phyloP scores from a whole-genome alignment of 495 filamentous ascomycete genomes.

The Cairneyella variabilis region DNA sequence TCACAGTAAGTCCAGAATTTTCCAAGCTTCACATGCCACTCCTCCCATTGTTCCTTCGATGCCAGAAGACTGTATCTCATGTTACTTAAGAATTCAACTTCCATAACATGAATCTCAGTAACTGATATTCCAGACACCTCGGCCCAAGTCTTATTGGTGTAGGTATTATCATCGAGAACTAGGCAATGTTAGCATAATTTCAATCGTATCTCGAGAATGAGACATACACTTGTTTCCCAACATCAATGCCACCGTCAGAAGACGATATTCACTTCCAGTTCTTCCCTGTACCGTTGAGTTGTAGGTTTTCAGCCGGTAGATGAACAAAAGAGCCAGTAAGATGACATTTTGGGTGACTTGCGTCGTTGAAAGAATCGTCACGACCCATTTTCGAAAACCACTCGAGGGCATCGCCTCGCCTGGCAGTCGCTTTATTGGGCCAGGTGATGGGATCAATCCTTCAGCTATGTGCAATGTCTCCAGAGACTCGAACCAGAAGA shows the following conservation, averaged over 20 bases:
- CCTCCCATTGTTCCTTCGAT: slow-evolving; percentile 76
- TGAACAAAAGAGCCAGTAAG: slow-evolving; percentile 83
- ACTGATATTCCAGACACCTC: slow-evolving; percentile 96
- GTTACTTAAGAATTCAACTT: slow-evolving; percentile 98
- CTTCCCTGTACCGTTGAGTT: slow-evolving; percentile 86
- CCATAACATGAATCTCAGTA: slow-evolving; percentile 97
- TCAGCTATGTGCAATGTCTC: slow-evolving; percentile 70
- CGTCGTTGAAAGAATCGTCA: slow-evolving; percentile 84
- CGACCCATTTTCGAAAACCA: slow-evolving; percentile 92
- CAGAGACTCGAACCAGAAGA: slow-evolving; percentile 98
- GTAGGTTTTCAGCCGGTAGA: slow-evolving; percentile 86
- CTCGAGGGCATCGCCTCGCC: slow-evolving; percentile 69
- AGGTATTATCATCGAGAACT: slow-evolving; percentile 98
- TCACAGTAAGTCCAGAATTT: slow-evolving; percentile 80
- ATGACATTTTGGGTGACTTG: slow-evolving; percentile 98
- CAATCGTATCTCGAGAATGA: background rate
- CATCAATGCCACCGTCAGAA: slow-evolving; percentile 96
- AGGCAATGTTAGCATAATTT: slow-evolving; percentile 14
- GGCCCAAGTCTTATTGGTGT: slow-evolving; percentile 99
- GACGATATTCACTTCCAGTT: slow-evolving; percentile 89
- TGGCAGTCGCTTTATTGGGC: slow-evolving; percentile 52
- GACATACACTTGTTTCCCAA: slow-evolving; percentile 92
- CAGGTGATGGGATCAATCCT: slow-evolving; percentile 46
- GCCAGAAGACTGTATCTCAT: slow-evolving; percentile 91
- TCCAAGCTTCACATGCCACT: slow-evolving; percentile 77